phyloP scores from a whole-genome alignment of 2,329 filamentous ascomycete genomes.

The Colletotrichum kahawae region DNA sequence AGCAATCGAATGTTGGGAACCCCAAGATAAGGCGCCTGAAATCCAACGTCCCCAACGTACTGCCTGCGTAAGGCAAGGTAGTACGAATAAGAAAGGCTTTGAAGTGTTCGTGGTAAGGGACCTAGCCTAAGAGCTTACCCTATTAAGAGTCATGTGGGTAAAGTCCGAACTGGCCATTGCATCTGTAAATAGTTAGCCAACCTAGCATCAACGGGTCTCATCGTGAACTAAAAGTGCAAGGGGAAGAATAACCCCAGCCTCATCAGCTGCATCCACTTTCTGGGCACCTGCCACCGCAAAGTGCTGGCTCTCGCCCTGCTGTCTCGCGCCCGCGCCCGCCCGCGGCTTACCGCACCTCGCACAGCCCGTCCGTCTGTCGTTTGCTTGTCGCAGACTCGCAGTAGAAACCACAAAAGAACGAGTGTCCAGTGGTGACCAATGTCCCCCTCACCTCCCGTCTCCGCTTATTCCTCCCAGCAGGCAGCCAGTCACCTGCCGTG shows the following conservation, averaged over 20 bases:
- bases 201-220: neutral
- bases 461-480: neutral
- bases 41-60: neutral
- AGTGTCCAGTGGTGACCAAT: neutral
- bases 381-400: neutral
- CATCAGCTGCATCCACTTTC: neutral
- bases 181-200: neutral
- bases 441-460: neutral
- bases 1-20: neutral
- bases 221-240: neutral
- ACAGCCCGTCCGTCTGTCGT: conserved; percentile 10
- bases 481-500: neutral
- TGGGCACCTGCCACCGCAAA: neutral
- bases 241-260: neutral
- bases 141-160: neutral
- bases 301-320: neutral
- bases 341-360: conserved; percentile 6
- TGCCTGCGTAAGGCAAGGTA: neutral
- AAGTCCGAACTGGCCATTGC: neutral
- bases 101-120: neutral
- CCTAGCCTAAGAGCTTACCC: neutral
- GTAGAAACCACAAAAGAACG: neutral
- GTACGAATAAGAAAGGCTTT: neutral
- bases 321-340: neutral
- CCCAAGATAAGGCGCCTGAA: neutral